phyloP scores from a whole-genome alignment of 345 rosid species.

The Angophora floribunda region DNA sequence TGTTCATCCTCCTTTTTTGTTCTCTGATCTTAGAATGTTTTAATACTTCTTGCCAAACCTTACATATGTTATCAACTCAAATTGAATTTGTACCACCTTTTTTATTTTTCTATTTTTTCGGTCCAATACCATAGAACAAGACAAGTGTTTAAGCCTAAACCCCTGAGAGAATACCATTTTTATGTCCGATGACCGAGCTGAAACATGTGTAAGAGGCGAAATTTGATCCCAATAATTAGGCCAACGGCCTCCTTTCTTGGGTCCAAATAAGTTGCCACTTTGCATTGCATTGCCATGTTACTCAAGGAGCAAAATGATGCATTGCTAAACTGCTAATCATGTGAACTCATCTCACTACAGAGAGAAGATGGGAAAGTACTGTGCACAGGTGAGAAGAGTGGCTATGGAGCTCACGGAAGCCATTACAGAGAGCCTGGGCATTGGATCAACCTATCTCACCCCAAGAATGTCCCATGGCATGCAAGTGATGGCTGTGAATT shows the following conservation, averaged over 20 bases:
- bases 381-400: constrained; percentile 16
- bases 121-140: background rate
- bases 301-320: background rate
- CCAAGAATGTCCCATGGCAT: constrained; percentile 26
- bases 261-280: background rate
- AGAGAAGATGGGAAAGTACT: background rate
- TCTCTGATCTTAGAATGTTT: background rate
- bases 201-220: too few relatives aligned
- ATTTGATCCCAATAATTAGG: background rate
- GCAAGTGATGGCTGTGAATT: constrained; percentile 45
- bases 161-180: background rate
- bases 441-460: constrained; percentile 23
- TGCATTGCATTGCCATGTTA: background rate
- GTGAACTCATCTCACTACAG: background rate
- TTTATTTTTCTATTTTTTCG: too few relatives aligned
- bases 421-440: constrained; percentile 37
- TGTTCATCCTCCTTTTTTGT: background rate
- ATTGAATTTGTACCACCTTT: background rate
- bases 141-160: background rate
- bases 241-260: background rate
- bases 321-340: background rate
- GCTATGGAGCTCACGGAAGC: constrained; percentile 33
- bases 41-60: background rate
- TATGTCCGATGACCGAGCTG: background rate
- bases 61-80: background rate